Base-by-base conservation (phyloP, 306 rosid genomes). In the Castanea sativa region DNA sequence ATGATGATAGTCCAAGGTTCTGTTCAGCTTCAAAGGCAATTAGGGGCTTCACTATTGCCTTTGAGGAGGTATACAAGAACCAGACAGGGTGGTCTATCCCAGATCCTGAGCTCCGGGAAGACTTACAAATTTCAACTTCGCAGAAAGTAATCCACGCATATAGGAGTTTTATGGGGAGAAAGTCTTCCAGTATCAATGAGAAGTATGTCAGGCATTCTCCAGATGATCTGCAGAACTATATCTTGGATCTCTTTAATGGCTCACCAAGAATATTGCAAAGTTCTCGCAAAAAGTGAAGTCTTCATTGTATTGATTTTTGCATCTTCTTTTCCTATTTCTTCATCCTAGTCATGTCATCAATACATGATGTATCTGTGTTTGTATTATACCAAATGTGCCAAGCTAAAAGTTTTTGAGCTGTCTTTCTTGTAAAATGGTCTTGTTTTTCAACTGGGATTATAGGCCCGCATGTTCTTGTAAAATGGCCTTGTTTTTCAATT, bases 41-140 rank as follows among this genome's bases (percentile, higher is more conserved):
- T 63, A 80, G 78, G 78, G 38, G 75, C 29, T 92, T 92, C 78
- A 58, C 53, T 75, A 35, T 16, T 76, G 87, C 88, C 32, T 92
- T 92, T 63, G 86, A 83, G 82, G 93, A 87, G 82, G 80, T 90
- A 2, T 90, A 90, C 76, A 83, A 78, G 84, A 86, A 6, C n/a
- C 97, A 90, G 72, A 90, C 97, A n/a, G 90, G 90, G 23, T 92
- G 97, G 93, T 64, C 0, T 14, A 52, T 90, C 29, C 78, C 86
- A 1, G 88, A 90, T 70, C 30, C 51, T 65, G 70, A 71, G 60
- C 95, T 92, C 41, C 79, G 92, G 10, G 91, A 87, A 65, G 93
- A 88, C 15, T 63, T 92, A 10, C 93, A 83, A 45, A 90, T 92
- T 57, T 85, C 80, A 6, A 80, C 86, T 55, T 86, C 95, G 30